phyloP scores from a whole-genome alignment of 2,329 filamentous ascomycete species.

The Aureobasidium leucospermi region DNA sequence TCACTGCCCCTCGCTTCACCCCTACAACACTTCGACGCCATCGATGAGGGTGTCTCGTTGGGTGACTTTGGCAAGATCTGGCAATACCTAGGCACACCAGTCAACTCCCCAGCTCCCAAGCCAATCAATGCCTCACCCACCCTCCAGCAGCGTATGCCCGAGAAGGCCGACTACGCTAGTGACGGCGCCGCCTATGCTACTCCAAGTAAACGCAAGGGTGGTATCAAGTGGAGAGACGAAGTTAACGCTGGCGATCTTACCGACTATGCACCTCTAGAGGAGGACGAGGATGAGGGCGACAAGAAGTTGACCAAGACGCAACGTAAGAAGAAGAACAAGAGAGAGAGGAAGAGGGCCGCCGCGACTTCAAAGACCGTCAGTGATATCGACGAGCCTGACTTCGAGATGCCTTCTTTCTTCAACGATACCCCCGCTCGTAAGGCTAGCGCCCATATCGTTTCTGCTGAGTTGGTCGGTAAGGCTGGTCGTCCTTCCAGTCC shows the following conservation, averaged over 20 bases:
- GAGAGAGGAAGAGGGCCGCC: constrained; percentile 24
- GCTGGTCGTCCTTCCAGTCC: neutral
- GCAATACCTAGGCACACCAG: constrained; percentile 34
- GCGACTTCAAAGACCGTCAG: constrained; percentile 20
- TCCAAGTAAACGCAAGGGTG: constrained; percentile 17
- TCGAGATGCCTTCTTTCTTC: constrained; percentile 18
- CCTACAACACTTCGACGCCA: neutral
- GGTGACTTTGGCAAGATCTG: constrained; percentile 44
- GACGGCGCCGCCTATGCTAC: constrained; percentile 34
- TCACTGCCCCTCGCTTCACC: constrained; percentile 8
- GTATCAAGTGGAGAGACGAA: constrained; percentile 22
- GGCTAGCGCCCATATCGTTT: constrained; percentile 26
- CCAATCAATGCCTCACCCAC: constrained; percentile 14
- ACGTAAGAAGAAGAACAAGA: constrained; percentile 29
- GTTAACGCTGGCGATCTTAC: constrained; percentile 17
- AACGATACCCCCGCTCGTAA: constrained; percentile 28
- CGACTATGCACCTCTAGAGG: constrained; percentile 15
- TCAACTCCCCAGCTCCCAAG: constrained; percentile 12
- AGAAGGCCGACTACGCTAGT: constrained; percentile 33
- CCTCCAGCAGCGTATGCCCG: constrained; percentile 17
- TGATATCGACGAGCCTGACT: constrained; percentile 31
- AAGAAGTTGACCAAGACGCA: constrained; percentile 29
- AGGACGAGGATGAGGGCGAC: constrained; percentile 16
- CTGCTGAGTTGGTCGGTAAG: constrained; percentile 1
- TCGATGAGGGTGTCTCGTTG: constrained; percentile 22